These are phyloP conservation scores for Heliosperma pusillum DNA, from an alignment of 148 eudicot species.

Conservation along the genomic window DNA sequence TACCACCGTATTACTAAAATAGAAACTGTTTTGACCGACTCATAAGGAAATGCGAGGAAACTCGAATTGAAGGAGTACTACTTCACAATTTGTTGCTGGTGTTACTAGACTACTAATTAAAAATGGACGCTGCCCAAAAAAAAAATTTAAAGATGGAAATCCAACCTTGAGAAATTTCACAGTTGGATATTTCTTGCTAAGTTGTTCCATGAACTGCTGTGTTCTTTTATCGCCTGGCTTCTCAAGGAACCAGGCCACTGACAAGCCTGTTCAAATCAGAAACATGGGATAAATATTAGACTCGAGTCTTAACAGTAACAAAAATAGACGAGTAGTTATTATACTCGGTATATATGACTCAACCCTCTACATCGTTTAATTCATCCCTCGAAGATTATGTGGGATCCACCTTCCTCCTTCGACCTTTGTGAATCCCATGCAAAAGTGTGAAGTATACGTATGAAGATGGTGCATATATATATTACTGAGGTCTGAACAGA, in stretches of 20 bases:
- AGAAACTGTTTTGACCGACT: not conserved
- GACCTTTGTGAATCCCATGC: no score
- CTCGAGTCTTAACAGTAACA: no score
- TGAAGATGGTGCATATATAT: no score
- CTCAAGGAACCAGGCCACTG: slow-evolving; percentile 44
- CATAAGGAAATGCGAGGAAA: not conserved
- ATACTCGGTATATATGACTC: no score
- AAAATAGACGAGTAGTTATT: no score
- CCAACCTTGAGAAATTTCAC: slow-evolving; percentile 53
- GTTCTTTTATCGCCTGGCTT: slow-evolving; percentile 36
- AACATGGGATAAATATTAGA: not conserved
- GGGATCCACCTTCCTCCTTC: no score
- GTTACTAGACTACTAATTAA: not conserved
- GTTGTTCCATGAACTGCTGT: slow-evolving; percentile 40
- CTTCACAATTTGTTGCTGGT: not conserved
- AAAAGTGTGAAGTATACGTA: no score
- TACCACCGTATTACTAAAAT: no score
- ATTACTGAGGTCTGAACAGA: no score
- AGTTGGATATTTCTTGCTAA: slow-evolving; percentile 44
- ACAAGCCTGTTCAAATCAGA: slow-evolving; percentile 36
- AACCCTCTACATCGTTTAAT: no score
- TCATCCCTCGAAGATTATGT: no score
- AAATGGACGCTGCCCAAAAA: no score
- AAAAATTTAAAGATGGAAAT: not conserved
- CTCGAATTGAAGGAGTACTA: not conserved